Evolutionary conservation across 2,329 filamentous ascomycete species (phyloP).

Genomic region (Podosphaera aphanis): DNA sequence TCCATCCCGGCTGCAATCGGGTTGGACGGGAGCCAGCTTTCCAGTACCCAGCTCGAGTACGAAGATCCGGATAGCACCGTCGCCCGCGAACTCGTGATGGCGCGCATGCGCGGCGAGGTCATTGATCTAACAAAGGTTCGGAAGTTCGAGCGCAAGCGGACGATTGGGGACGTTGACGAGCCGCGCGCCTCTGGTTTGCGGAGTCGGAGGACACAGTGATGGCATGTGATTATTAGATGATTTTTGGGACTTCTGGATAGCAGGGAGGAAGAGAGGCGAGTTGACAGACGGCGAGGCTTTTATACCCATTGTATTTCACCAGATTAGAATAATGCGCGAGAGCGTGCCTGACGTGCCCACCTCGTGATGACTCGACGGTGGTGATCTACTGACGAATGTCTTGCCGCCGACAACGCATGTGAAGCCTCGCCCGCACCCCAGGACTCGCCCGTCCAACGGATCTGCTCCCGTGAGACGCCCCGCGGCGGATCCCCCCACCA

Average conservation of each 20-base stretch:
- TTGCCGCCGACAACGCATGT: too few species aligned
- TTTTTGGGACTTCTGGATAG: not conserved
- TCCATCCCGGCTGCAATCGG: constrained; percentile 1
- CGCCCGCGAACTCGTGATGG: constrained; percentile 11
- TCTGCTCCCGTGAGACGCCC: too few species aligned
- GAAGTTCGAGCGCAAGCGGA: constrained; percentile 5
- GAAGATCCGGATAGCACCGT: constrained; percentile 14
- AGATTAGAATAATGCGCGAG: too few species aligned
- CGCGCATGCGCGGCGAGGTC: constrained; percentile 14
- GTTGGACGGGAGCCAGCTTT: constrained; percentile 8
- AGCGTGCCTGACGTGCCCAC: too few species aligned
- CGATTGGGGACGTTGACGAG: not conserved
- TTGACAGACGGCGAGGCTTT: too few species aligned
- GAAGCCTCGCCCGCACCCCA: too few species aligned
- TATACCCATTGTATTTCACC: too few species aligned
- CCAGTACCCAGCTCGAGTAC: constrained; percentile 14
- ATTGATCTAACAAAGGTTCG: constrained; percentile 7
- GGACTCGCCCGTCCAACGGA: too few species aligned
- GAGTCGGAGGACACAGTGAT: not conserved
- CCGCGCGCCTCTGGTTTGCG: not conserved
- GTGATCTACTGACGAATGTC: too few species aligned
- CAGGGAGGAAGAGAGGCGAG: too few species aligned
- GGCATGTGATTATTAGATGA: not conserved
- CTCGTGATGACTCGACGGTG: too few species aligned
- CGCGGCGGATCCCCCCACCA: too few species aligned